These are phyloP conservation scores for Cladosporium colombiae DNA, from an alignment of 2,329 filamentous ascomycete genomes.

Conservation along the genomic window DNA sequence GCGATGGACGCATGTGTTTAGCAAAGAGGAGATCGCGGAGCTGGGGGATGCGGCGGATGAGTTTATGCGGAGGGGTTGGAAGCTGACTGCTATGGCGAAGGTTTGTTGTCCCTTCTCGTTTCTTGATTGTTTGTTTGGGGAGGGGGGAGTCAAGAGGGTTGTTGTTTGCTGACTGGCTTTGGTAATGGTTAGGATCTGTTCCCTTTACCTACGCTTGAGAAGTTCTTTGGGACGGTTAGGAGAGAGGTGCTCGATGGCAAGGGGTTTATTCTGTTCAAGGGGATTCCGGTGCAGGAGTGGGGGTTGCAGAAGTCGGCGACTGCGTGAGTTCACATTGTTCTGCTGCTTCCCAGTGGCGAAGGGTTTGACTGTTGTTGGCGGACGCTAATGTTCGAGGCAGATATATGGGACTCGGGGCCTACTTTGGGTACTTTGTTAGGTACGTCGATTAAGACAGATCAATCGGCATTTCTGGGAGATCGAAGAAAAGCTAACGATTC, in stretches of 20 bases:
- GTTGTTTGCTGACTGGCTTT: slow-evolving; percentile 18
- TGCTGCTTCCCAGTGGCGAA: background rate
- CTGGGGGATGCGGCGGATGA: slow-evolving; percentile 64
- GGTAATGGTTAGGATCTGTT: slow-evolving; percentile 52
- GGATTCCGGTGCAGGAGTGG: slow-evolving; percentile 74
- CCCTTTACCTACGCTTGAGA: slow-evolving; percentile 56
- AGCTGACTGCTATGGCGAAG: slow-evolving; percentile 66
- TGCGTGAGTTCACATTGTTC: slow-evolving; percentile 45
- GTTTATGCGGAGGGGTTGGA: slow-evolving; percentile 63
- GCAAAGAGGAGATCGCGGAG: slow-evolving; percentile 63
- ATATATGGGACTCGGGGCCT: slow-evolving; percentile 77
- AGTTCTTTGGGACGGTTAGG: slow-evolving; percentile 56
- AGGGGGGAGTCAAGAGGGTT: slow-evolving; percentile 21
- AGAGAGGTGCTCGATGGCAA: slow-evolving; percentile 74
- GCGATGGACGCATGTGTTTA: slow-evolving; percentile 70
- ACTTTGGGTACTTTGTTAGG: slow-evolving; percentile 76
- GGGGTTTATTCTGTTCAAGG: slow-evolving; percentile 83
- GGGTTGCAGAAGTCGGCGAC: slow-evolving; percentile 73
- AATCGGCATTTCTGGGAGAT: background rate
- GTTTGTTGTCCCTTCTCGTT: slow-evolving; percentile 40
- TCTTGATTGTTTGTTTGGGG: background rate
- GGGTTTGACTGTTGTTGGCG: background rate
- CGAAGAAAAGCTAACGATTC: background rate
- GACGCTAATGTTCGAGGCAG: slow-evolving; percentile 5
- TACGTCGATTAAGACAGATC: background rate